These are phyloP conservation scores for Artemisia annua DNA, from an alignment of 129 eudicot genomes.

Conservation along the genomic window DNA sequence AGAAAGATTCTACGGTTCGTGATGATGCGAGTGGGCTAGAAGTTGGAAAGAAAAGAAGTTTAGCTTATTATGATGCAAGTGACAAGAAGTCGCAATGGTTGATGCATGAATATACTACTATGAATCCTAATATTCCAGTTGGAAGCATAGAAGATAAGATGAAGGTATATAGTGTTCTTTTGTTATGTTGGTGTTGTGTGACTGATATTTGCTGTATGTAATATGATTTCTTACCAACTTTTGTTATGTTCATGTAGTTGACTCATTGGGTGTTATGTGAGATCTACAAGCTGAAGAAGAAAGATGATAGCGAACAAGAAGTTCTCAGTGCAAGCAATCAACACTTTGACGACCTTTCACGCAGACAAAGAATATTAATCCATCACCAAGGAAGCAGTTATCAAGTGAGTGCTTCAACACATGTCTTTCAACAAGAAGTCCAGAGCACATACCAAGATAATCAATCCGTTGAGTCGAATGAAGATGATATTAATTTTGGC, in stretches of 20 bases:
- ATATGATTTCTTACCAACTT: background rate
- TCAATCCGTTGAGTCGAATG: too few relatives aligned
- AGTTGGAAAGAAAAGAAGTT: constrained; percentile 15
- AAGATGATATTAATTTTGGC: too few relatives aligned
- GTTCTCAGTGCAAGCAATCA: background rate
- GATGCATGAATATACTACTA: background rate
- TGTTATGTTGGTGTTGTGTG: background rate
- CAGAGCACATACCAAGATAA: too few relatives aligned
- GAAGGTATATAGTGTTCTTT: too few relatives aligned
- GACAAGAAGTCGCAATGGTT: background rate
- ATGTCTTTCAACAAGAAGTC: too few relatives aligned
- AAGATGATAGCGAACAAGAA: background rate
- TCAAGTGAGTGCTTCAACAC: too few relatives aligned
- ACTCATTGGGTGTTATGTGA: background rate
- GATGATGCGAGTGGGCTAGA: background rate
- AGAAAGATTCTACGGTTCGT: background rate
- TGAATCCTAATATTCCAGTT: background rate
- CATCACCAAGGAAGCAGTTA: background rate
- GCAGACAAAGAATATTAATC: background rate
- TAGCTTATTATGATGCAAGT: background rate
- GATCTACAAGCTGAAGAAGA: background rate
- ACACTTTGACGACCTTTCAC: background rate
- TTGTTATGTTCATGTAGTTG: background rate
- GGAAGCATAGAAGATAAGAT: background rate
- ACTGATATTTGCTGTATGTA: background rate